Conservation (phyloP, 208 protist species). For the Sergeia podlipaevii region DNA sequence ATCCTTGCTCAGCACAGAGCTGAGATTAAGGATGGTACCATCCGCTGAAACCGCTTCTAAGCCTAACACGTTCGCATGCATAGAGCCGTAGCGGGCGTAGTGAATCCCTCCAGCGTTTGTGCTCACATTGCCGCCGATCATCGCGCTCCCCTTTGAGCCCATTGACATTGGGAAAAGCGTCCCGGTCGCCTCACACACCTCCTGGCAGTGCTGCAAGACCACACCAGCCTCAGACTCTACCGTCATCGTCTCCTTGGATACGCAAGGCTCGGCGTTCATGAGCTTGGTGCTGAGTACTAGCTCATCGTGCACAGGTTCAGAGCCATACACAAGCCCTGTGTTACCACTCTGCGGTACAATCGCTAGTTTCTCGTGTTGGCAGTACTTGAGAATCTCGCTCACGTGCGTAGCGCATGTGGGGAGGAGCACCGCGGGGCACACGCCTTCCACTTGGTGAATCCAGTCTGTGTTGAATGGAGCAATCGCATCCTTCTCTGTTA, state of each 20-base stretch:
- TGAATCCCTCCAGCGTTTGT: conserved; percentile 97
- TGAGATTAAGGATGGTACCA: conserved; percentile 70
- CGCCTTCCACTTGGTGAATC: conserved; percentile 58
- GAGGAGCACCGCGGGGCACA: conserved; percentile 43
- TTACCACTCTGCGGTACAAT: conserved; percentile 97
- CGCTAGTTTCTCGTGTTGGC: conserved; percentile 87
- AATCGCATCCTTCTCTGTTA: conserved; percentile 35
- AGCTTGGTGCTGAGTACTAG: conserved; percentile 83
- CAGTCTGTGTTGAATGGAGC: conserved; percentile 66
- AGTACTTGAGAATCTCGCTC: conserved; percentile 87
- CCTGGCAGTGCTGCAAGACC: conserved; percentile 89
- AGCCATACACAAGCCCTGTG: conserved; percentile 96
- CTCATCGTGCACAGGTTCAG: conserved; percentile 87
- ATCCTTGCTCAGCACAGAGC: conserved; percentile 92
- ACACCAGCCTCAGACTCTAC: conserved; percentile 86
- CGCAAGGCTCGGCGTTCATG: conserved; percentile 90
- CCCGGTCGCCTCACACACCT: conserved; percentile 54
- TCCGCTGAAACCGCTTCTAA: conserved; percentile 89
- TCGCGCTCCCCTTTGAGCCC: conserved; percentile 95
- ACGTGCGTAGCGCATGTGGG: conserved; percentile 58
- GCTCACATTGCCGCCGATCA: conserved; percentile 96
- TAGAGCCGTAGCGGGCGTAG: conserved; percentile 93
- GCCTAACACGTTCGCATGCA: conserved; percentile 94
- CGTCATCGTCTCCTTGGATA: conserved; percentile 64
- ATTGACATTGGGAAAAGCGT: conserved; percentile 95